Evolutionary conservation across 2,329 filamentous ascomycete genomes (phyloP).

Genomic region (Macroventuria anomochaeta): DNA sequence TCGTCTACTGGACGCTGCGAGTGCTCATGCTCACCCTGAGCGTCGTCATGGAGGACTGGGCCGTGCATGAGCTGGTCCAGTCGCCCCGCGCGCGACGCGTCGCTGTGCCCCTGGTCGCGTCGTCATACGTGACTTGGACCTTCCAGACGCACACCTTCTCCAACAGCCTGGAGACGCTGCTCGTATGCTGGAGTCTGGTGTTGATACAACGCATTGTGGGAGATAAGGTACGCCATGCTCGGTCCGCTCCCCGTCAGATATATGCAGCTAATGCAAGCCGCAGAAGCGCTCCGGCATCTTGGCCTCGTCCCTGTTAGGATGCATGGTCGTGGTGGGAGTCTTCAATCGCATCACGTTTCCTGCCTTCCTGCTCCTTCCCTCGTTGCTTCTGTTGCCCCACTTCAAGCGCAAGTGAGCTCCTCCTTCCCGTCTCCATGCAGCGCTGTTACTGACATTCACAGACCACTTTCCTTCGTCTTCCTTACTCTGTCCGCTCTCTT

Average conservation of each 20-base stretch:
- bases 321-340: slow-evolving; percentile 81
- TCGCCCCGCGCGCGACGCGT: slow-evolving; percentile 72
- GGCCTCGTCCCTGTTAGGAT: slow-evolving; percentile 78
- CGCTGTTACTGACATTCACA: slow-evolving; percentile 36
- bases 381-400: slow-evolving; percentile 82
- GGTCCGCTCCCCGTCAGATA: slow-evolving; percentile 33
- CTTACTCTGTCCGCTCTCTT: slow-evolving; percentile 69
- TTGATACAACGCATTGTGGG: slow-evolving; percentile 85
- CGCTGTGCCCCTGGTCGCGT: slow-evolving; percentile 85
- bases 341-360: slow-evolving; percentile 99
- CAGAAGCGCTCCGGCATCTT: slow-evolving; percentile 77
- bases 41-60: slow-evolving; percentile 98
- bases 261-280: slow-evolving; percentile 42
- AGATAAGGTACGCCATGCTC: slow-evolving; percentile 67
- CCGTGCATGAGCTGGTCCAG: slow-evolving; percentile 86
- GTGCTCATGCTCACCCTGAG: slow-evolving; percentile 92
- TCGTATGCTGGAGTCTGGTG: slow-evolving; percentile 92
- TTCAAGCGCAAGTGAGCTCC: slow-evolving; percentile 75
- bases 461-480: slow-evolving; percentile 65
- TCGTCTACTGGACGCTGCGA: slow-evolving; percentile 88
- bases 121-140: slow-evolving; percentile 98
- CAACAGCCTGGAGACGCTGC: slow-evolving; percentile 92
- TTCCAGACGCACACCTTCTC: slow-evolving; percentile 99
- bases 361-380: slow-evolving; percentile 85
- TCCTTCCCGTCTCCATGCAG: neutral